Evolutionary conservation across 495 filamentous ascomycete species (phyloP).

Genomic region (Cladorrhinum samala): DNA sequence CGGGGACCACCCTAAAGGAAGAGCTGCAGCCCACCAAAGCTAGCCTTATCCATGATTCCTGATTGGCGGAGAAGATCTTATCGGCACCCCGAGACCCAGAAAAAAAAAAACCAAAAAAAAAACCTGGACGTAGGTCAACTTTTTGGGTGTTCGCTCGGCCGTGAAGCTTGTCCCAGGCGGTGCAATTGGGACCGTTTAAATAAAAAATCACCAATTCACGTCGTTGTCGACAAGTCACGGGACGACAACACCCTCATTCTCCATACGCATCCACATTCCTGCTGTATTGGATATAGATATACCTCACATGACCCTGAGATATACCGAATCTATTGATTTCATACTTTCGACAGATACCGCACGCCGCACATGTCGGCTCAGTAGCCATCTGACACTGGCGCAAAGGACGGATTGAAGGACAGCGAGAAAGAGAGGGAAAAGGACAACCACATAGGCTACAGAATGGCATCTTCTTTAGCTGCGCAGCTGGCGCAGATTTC

Average conservation of each 20-base stretch:
- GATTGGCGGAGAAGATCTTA: constrained; percentile 18
- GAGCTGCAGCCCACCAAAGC: constrained; percentile 7
- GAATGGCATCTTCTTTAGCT: constrained; percentile 72
- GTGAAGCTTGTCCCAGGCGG: not conserved
- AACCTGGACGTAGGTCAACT: constrained; percentile 3
- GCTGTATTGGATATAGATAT: not conserved
- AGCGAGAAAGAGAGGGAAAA: not conserved
- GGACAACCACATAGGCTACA: not conserved
- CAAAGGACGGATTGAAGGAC: not conserved
- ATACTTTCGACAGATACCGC: not conserved
- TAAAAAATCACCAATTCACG: no score
- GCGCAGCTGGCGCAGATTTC: constrained; percentile 77
- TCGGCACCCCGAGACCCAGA: constrained; percentile 16
- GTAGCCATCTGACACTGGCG: not conserved
- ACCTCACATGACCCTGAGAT: not conserved
- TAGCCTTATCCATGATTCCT: constrained; percentile 7
- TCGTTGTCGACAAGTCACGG: no score
- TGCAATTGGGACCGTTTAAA: no score
- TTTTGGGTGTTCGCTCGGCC: not conserved
- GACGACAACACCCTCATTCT: no score
- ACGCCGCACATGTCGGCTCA: constrained; percentile 1
- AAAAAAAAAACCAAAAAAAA: constrained; percentile 29
- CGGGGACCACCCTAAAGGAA: constrained; percentile 6
- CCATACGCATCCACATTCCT: not conserved
- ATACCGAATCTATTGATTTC: not conserved